Percentiles rank a stretch among this genome's conserved stretches.
phyloP scores from a whole-genome alignment of 345 rosid species.

The Crucihimalaya himalaica region DNA sequence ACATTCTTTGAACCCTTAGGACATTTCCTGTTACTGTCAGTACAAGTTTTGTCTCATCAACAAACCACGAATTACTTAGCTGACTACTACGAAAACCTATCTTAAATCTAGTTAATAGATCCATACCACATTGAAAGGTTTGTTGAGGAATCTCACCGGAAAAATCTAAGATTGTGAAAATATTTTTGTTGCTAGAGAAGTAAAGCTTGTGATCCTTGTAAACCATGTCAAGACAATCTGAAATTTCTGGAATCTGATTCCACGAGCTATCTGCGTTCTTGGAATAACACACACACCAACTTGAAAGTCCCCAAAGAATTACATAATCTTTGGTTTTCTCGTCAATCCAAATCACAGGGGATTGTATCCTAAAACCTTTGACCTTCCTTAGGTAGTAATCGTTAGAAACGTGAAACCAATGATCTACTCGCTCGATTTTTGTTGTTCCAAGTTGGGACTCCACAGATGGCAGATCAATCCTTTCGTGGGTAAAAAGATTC shows the following conservation, averaged over 20 bases:
- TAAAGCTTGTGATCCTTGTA: too few species aligned
- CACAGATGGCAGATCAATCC: not conserved
- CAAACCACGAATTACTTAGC: not conserved
- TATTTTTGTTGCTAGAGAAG: too few species aligned
- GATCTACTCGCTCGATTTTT: not conserved
- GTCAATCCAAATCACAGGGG: not conserved
- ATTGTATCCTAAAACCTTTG: not conserved
- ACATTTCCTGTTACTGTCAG: not conserved
- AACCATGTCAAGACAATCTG: too few species aligned
- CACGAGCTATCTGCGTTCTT: too few species aligned
- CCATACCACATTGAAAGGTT: not conserved
- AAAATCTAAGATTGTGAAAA: constrained; percentile 1
- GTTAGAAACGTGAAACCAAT: not conserved
- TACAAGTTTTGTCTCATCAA: too few species aligned
- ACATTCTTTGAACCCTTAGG: not conserved
- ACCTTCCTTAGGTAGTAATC: not conserved
- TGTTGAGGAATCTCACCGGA: not conserved
- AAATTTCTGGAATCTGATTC: too few species aligned
- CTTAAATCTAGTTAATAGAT: not conserved
- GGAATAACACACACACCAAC: too few species aligned
- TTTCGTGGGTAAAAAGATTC: too few species aligned
- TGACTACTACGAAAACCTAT: too few species aligned
- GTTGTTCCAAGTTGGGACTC: not conserved
- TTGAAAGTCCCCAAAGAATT: too few species aligned
- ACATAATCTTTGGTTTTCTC: not conserved